A percentile compares a stretch with the other conserved stretches of the same genome.
Evolutionary conservation across 495 filamentous ascomycete species (phyloP).

Genomic region (Rhypophila decipiens): DNA sequence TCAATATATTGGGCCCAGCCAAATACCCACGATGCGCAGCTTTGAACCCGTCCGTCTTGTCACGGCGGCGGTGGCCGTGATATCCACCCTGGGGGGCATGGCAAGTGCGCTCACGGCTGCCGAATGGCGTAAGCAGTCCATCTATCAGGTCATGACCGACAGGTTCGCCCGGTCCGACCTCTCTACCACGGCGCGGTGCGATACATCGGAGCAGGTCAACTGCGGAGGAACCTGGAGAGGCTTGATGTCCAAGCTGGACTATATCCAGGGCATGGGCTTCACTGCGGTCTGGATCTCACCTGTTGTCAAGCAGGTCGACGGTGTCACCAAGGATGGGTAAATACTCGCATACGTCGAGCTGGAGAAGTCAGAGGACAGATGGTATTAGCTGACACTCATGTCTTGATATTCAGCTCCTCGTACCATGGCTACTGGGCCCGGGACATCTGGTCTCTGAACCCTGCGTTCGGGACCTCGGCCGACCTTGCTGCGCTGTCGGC

Average conservation of each 20-base stretch:
- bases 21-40: not conserved
- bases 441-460: slow-evolving; percentile 58
- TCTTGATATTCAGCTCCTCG: slow-evolving; percentile 32
- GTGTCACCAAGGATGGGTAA: slow-evolving; percentile 47
- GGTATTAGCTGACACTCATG: no score
- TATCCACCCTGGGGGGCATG: not conserved
- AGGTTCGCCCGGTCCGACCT: slow-evolving; percentile 64
- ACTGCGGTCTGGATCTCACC: slow-evolving; percentile 82
- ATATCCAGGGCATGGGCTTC: slow-evolving; percentile 75
- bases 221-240: slow-evolving; percentile 74
- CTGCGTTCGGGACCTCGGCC: slow-evolving; percentile 58
- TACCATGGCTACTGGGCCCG: slow-evolving; percentile 79
- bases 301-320: slow-evolving; percentile 54
- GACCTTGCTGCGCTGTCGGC: slow-evolving; percentile 56
- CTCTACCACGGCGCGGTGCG: slow-evolving; percentile 51
- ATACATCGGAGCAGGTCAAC: slow-evolving; percentile 48
- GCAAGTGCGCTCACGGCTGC: slow-evolving; percentile 11
- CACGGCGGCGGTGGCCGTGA: not conserved
- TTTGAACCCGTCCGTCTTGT: not conserved
- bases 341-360: slow-evolving; percentile 1
- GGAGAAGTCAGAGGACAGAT: no score
- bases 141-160: slow-evolving; percentile 73
- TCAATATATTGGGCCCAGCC: not conserved
- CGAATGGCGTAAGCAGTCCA: slow-evolving; percentile 51
- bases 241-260: slow-evolving; percentile 61